Evolutionary conservation across 1,284 basidiomycete species (phyloP).

Genomic region (Rugosomyces carneus): DNA sequence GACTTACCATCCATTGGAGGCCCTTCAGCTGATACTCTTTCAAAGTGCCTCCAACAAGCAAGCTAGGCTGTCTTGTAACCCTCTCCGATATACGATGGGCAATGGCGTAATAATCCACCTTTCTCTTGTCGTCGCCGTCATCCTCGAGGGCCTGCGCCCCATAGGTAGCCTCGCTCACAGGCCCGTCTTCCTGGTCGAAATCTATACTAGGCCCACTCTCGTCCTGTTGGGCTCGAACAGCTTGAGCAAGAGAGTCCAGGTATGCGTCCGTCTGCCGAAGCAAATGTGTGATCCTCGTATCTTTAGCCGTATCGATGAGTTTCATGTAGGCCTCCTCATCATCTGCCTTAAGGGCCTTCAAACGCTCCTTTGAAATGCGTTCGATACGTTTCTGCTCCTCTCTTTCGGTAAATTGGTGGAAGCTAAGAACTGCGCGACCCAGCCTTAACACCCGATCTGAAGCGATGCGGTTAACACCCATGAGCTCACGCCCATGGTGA

Average conservation of each 20-base stretch:
- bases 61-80: conserved; percentile 74
- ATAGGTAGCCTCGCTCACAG: conserved; percentile 84
- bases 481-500: conserved; percentile 76
- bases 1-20: conserved; percentile 96
- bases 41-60: conserved; percentile 81
- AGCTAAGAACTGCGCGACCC: conserved; percentile 80
- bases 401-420: conserved; percentile 91
- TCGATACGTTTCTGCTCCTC: conserved; percentile 99
- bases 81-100: conserved; percentile 93
- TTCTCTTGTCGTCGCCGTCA: conserved; percentile 59
- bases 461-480: conserved; percentile 55
- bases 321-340: conserved; percentile 99
- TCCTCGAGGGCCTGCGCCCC: conserved; percentile 75
- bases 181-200: conserved; percentile 63
- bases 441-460: conserved; percentile 81
- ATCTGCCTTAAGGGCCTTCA: conserved; percentile 95
- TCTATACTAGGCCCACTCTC: conserved; percentile 52
- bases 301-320: conserved; percentile 98
- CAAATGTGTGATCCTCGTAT: conserved; percentile 97
- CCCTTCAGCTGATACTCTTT: conserved; percentile 94
- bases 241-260: conserved; percentile 92
- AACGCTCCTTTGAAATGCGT: conserved; percentile 94
- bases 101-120: conserved; percentile 96
- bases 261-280: conserved; percentile 93
- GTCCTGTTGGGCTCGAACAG: conserved; percentile 91